phyloP scores from a whole-genome alignment of 306 rosid genomes.

The Lithocarpus polystachyus region DNA sequence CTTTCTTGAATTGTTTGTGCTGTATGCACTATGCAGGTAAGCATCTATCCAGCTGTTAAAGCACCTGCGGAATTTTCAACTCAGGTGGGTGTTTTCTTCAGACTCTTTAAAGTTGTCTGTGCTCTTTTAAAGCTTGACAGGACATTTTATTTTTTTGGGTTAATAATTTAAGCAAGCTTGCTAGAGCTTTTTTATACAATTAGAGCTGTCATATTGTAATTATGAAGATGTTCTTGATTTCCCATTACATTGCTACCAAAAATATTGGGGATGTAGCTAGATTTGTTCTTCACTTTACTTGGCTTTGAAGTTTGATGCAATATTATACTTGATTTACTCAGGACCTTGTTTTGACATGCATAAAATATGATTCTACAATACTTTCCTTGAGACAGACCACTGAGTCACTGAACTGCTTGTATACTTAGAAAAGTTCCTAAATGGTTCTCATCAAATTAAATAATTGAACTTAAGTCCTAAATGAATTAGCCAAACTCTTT shows the following conservation, averaged over 20 bases:
- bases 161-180: background rate
- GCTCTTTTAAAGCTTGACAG: background rate
- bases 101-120: background rate
- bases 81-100: slow-evolving; percentile 50
- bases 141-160: background rate
- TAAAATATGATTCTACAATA: background rate
- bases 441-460: background rate
- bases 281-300: background rate
- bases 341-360: background rate
- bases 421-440: background rate
- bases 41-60: slow-evolving; percentile 88
- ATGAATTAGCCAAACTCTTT: background rate
- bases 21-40: slow-evolving; percentile 63
- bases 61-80: slow-evolving; percentile 80
- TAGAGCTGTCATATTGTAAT: background rate
- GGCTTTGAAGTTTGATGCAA: background rate
- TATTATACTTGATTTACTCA: background rate
- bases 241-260: background rate
- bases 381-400: background rate
- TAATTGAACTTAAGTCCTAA: background rate
- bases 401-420: background rate
- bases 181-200: background rate
- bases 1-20: slow-evolving; percentile 20
- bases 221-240: background rate
- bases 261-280: background rate